Percentiles rank a stretch among this genome's conserved stretches.
These are phyloP conservation scores for Tardiomyces depauwii DNA, from an alignment of 1,139 yeast species.

Conservation along the genomic window DNA sequence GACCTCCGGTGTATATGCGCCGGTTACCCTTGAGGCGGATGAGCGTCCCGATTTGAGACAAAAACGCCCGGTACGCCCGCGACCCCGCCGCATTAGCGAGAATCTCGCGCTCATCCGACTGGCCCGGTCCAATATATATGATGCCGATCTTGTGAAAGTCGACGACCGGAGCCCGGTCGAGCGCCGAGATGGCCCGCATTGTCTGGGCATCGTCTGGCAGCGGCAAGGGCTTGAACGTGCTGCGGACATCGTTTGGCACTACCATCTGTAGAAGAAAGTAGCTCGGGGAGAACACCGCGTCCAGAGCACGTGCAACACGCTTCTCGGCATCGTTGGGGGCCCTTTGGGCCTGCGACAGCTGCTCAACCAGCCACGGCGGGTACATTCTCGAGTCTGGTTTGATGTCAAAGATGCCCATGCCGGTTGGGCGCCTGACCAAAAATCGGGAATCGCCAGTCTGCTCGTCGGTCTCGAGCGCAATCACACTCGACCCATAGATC, in stretches of 20 bases:
- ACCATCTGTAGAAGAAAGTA: slow-evolving; percentile 33
- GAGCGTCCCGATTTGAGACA: slow-evolving; percentile 47
- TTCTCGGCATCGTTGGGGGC: no score
- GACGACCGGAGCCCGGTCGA: slow-evolving; percentile 71
- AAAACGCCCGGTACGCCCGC: slow-evolving; percentile 44
- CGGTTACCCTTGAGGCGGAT: slow-evolving; percentile 44
- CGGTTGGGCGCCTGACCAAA: slow-evolving; percentile 56
- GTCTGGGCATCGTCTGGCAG: slow-evolving; percentile 39
- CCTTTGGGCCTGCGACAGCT: no score
- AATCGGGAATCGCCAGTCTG: slow-evolving; percentile 44
- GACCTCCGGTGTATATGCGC: slow-evolving; percentile 64
- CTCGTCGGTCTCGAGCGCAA: slow-evolving; percentile 45
- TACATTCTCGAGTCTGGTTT: slow-evolving; percentile 5
- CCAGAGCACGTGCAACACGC: no score
- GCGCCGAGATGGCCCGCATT: slow-evolving; percentile 46
- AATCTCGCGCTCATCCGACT: slow-evolving; percentile 51
- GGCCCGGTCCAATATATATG: slow-evolving; percentile 61
- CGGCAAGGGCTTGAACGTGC: slow-evolving; percentile 28
- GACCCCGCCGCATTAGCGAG: slow-evolving; percentile 60
- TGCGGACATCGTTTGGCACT: slow-evolving; percentile 20
- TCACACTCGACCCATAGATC: slow-evolving; percentile 50
- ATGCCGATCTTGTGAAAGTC: slow-evolving; percentile 74
- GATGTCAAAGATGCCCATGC: slow-evolving; percentile 40
- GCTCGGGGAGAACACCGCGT: slow-evolving; percentile 30
- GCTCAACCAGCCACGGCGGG: neutral